A percentile compares a stretch with the other conserved stretches of the same genome.
Conservation (phyloP, 345 rosid genomes). For the Gossypium raimondii region DNA sequence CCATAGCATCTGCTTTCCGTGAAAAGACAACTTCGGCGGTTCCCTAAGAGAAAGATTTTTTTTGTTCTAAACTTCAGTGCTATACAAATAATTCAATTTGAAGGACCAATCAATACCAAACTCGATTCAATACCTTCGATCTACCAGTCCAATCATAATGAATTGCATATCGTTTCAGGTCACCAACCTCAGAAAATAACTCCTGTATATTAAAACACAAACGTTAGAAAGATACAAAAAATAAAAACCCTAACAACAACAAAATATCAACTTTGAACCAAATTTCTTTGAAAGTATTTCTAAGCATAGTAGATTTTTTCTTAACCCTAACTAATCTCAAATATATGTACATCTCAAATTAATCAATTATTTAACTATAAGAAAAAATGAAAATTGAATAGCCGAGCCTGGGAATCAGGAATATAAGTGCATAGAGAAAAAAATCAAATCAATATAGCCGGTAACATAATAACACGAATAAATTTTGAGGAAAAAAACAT, state of each 20-base stretch:
- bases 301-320: background rate
- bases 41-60: slow-evolving; percentile 56
- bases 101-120: slow-evolving; percentile 34
- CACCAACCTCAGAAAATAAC: slow-evolving; percentile 88
- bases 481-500: background rate
- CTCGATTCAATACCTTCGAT: slow-evolving; percentile 76
- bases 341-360: background rate
- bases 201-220: slow-evolving; percentile 39
- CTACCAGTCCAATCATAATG: slow-evolving; percentile 95
- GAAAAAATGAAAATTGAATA: background rate
- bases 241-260: background rate
- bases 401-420: background rate
- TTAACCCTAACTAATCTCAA: background rate
- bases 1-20: slow-evolving; percentile 66
- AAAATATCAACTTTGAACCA: background rate
- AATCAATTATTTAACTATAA: background rate
- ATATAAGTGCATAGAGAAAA: background rate
- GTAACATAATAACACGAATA: background rate
- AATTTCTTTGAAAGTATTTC: background rate
- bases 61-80: slow-evolving; percentile 34
- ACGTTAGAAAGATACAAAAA: background rate
- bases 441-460: background rate
- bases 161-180: slow-evolving; percentile 71
- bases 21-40: slow-evolving; percentile 89
- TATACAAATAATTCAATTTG: slow-evolving; percentile 32